phyloP scores from a whole-genome alignment of 768 basidiomycete species.

The Tubosaeta sp. region DNA sequence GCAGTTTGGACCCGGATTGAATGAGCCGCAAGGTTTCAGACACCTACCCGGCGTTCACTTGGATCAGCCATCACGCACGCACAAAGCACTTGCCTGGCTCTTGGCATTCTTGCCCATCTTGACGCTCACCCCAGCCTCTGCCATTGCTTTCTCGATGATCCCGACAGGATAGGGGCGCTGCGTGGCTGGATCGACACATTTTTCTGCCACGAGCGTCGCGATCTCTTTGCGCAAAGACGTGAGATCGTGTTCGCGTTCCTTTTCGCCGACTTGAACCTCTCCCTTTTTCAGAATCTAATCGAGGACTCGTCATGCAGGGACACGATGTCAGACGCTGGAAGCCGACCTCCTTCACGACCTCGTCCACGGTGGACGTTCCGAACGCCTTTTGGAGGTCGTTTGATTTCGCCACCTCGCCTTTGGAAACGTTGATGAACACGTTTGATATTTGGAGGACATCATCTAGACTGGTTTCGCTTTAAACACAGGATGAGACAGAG shows the following conservation, averaged over 20 bases:
- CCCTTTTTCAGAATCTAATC: slow-evolving; percentile 91
- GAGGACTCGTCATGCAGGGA: not conserved
- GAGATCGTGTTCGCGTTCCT: slow-evolving; percentile 91
- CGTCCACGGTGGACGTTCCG: slow-evolving; percentile 63
- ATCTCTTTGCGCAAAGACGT: slow-evolving; percentile 82
- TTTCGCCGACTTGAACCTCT: slow-evolving; percentile 94
- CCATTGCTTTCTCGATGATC: slow-evolving; percentile 98
- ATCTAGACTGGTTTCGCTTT: slow-evolving; percentile 85
- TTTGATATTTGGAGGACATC: slow-evolving; percentile 96
- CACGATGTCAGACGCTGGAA: not conserved
- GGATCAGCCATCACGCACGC: not conserved
- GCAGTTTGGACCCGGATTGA: slow-evolving; percentile 78
- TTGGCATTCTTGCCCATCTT: slow-evolving; percentile 88
- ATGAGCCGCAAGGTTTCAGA: slow-evolving; percentile 84
- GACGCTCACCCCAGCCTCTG: slow-evolving; percentile 89
- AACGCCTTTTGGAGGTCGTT: slow-evolving; percentile 93
- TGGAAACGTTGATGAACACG: slow-evolving; percentile 94
- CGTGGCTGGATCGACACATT: slow-evolving; percentile 91
- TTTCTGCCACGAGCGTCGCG: slow-evolving; percentile 89
- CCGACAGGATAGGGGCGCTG: slow-evolving; percentile 88
- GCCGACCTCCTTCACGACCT: slow-evolving; percentile 77
- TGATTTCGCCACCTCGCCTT: slow-evolving; percentile 87
- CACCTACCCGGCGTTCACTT: slow-evolving; percentile 46
- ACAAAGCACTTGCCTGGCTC: slow-evolving; percentile 61
- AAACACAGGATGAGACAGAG: slow-evolving; percentile 5